Evolutionary conservation across 768 basidiomycete genomes (phyloP).

Genomic region (Serendipita indica): DNA sequence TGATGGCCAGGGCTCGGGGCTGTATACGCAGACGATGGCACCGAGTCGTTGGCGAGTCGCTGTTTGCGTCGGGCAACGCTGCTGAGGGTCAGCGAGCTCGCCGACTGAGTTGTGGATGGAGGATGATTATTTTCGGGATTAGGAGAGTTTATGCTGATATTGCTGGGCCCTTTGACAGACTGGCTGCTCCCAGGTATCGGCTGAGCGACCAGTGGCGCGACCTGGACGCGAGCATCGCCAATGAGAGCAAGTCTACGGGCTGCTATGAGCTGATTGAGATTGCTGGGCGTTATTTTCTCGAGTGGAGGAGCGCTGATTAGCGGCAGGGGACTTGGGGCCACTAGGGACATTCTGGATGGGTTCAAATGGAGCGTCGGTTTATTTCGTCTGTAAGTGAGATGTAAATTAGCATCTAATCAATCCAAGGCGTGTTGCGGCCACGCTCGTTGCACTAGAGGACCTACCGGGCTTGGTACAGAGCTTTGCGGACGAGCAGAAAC

Average conservation of each 20-base stretch:
- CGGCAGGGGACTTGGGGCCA: slow-evolving; percentile 2
- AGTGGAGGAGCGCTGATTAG: background rate
- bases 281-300: background rate
- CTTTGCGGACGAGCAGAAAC: background rate
- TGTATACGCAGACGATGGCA: slow-evolving; percentile 3
- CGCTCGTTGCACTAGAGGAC: background rate
- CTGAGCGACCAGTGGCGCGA: slow-evolving; percentile 2
- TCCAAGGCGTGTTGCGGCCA: background rate
- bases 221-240: background rate
- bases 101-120: background rate
- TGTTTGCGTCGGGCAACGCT: slow-evolving; percentile 8
- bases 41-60: slow-evolving; percentile 8
- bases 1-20: background rate
- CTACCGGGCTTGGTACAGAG: slow-evolving; percentile 1
- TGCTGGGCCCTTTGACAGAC: too few species aligned
- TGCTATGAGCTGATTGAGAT: background rate
- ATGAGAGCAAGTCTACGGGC: slow-evolving; percentile 7
- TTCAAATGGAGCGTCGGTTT: background rate
- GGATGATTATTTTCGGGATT: background rate
- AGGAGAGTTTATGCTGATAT: too few species aligned
- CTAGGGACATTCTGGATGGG: slow-evolving; percentile 4
- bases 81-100: background rate
- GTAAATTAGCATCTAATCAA: background rate
- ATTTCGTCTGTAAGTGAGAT: slow-evolving; percentile 4
- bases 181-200: too few species aligned